Conservation (phyloP, 345 rosid genomes). For the Sisymbrium irio region DNA sequence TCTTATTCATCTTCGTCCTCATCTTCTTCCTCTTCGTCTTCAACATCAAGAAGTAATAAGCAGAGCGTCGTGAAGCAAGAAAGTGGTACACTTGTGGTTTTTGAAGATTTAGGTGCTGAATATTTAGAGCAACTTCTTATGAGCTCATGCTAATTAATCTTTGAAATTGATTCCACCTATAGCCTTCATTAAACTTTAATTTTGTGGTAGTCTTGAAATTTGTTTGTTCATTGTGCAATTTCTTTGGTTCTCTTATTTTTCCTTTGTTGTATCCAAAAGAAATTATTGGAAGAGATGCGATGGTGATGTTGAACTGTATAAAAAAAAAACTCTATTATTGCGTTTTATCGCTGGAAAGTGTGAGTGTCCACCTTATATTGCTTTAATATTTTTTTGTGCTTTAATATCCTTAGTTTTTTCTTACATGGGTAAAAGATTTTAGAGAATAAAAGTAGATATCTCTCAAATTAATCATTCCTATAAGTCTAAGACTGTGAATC, state of each 20-base stretch:
- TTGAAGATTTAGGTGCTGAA: constrained; percentile 72
- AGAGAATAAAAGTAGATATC: not conserved
- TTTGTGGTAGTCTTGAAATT: constrained; percentile 17
- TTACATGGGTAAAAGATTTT: not conserved
- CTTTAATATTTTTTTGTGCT: not conserved
- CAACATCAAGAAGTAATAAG: constrained; percentile 26
- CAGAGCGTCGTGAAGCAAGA: constrained; percentile 31
- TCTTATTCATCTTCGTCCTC: not conserved
- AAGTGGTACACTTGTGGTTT: constrained; percentile 42
- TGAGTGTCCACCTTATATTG: constrained; percentile 25
- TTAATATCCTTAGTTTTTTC: not conserved
- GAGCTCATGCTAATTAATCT: constrained; percentile 41
- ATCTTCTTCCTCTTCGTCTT: not conserved
- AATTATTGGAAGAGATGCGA: constrained; percentile 24
- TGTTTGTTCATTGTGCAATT: constrained; percentile 15
- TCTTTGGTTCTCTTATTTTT: constrained; percentile 21
- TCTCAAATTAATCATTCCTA: not conserved
- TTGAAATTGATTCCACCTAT: not conserved
- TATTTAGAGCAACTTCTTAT: constrained; percentile 66
- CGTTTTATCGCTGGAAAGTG: constrained; percentile 36
- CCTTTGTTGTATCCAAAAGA: constrained; percentile 25
- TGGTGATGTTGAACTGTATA: constrained; percentile 32
- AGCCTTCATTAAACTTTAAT: not conserved
- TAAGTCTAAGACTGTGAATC: constrained; percentile 4
- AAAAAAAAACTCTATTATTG: constrained; percentile 27